Evolutionary conservation across 2,329 filamentous ascomycete species (phyloP).

Genomic region (Didymellaceae sp.): DNA sequence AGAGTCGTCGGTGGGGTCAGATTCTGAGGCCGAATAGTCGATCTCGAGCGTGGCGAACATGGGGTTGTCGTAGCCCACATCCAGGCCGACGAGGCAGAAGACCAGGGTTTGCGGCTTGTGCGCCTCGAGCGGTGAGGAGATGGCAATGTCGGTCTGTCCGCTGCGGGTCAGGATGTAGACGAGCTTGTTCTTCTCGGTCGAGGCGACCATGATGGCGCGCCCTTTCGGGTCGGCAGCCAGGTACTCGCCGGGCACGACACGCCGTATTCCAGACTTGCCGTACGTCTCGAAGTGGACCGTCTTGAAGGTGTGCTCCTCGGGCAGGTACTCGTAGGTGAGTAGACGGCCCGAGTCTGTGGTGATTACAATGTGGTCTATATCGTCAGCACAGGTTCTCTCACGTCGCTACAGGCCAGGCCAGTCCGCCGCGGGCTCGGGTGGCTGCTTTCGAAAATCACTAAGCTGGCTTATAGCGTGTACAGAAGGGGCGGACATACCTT

Average conservation of each 20-base stretch:
- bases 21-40: conserved; percentile 89
- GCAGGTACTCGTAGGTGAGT: conserved; percentile 89
- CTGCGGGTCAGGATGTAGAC: conserved; percentile 98
- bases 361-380: conserved; percentile 90
- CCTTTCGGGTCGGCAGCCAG: conserved; percentile 95
- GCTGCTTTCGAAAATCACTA: conserved; percentile 57
- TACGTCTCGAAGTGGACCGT: conserved; percentile 96
- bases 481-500: conserved; percentile 71
- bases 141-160: conserved; percentile 90
- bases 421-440: conserved; percentile 34
- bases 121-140: conserved; percentile 95
- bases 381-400: conserved; percentile 39
- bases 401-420: conserved; percentile 19
- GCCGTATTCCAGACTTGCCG: conserved; percentile 92
- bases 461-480: conserved; percentile 46
- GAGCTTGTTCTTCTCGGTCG: conserved; percentile 98
- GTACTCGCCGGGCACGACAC: conserved; percentile 95
- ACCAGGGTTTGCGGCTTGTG: conserved; percentile 92
- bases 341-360: conserved; percentile 96
- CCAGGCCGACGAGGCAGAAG: conserved; percentile 83
- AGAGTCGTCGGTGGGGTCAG: conserved; percentile 85
- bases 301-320: conserved; percentile 84
- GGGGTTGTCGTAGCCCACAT: conserved; percentile 96
- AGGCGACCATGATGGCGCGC: conserved; percentile 90
- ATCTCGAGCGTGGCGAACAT: conserved; percentile 95